Base-by-base conservation (phyloP, 108 stramenopile genomes). In the Asterionellopsis glacialis region DNA sequence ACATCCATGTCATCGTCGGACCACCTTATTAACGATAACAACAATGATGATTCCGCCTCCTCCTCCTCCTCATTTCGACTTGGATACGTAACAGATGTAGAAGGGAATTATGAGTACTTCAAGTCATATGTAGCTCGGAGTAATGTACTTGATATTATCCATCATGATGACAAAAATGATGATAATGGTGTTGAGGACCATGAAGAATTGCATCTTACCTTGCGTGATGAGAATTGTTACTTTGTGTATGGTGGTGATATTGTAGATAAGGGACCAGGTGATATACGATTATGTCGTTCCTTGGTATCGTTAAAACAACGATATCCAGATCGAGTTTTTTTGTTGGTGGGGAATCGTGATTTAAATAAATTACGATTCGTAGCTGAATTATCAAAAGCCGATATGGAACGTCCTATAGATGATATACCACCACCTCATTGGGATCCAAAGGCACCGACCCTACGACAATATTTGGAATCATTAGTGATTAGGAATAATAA, bases 311-410 rank as follows among this genome's bases (percentile, higher is more conserved):
- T 87, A 16, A 88, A 82, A 63, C 59, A 72, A 45, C 55, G 63
- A 23, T 79, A 80, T 67, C 79, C 76, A 0, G 55, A 71, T 54
- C 70, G 74, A 11, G 88, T 86, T n/a, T 69, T 67, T 58, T 54
- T 90, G 40, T 51, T 90, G 52, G 77, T 85, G 15, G 88, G 88
- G 1, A 90, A 90, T 65, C 71, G 88, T 43, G 88, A 90, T 80
- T 58, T 90, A 51, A 90, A 86, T 67, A 90, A 90, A 45, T 25
- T 89, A 16, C 76, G 84, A 63, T 76, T 79, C 39, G 55, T 61
- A 1, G 73, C 79, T 5, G 84, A 85, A 58, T 58, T 85, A 6
- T 33, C 65, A 9, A 57, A 70, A 12, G 59, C 50, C 0, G 81
- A 82, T 56, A 67, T 79, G 73, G 42, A 45, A 39, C 50, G 77